Conservation (phyloP, 192 early-diverging fungal genomes). For the Coemansia asiatica region DNA sequence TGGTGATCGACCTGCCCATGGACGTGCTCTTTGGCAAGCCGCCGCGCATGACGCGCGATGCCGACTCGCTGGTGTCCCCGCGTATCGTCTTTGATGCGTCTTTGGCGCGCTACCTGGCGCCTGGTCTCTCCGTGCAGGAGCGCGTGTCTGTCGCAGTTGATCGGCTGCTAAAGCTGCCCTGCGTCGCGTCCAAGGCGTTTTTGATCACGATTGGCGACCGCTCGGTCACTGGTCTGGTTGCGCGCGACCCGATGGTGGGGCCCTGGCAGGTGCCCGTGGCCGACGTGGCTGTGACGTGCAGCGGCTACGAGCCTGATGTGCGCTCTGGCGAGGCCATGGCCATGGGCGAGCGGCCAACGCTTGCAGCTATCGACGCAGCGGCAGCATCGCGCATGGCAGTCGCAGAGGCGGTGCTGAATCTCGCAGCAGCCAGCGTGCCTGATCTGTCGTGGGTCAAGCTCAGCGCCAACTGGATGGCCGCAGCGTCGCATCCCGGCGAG, state of each 20-base stretch:
- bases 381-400: conserved; percentile 97
- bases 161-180: conserved; percentile 81
- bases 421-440: conserved; percentile 82
- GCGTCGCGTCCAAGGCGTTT: conserved; percentile 92
- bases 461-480: conserved; percentile 99
- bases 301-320: conserved; percentile 60
- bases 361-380: conserved; percentile 80
- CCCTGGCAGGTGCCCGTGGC: conserved; percentile 99
- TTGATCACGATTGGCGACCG: conserved; percentile 98
- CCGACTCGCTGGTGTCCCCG: conserved; percentile 57
- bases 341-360: conserved; percentile 91
- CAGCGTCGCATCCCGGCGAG: conserved; percentile 87
- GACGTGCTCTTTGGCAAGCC: conserved; percentile 94
- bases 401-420: conserved; percentile 90
- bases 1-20: conserved; percentile 95
- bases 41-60: conserved; percentile 88
- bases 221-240: conserved; percentile 90
- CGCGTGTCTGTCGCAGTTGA: conserved; percentile 65
- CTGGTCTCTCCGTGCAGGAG: conserved; percentile 23
- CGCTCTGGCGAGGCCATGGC: conserved; percentile 94
- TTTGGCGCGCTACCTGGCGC: conserved; percentile 62
- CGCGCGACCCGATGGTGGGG: conserved; percentile 97
- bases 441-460: conserved; percentile 75
- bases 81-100: conserved; percentile 62
- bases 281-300: conserved; percentile 88